phyloP scores from a whole-genome alignment of 2,329 filamentous ascomycete genomes.

The Trichoderma koningii region DNA sequence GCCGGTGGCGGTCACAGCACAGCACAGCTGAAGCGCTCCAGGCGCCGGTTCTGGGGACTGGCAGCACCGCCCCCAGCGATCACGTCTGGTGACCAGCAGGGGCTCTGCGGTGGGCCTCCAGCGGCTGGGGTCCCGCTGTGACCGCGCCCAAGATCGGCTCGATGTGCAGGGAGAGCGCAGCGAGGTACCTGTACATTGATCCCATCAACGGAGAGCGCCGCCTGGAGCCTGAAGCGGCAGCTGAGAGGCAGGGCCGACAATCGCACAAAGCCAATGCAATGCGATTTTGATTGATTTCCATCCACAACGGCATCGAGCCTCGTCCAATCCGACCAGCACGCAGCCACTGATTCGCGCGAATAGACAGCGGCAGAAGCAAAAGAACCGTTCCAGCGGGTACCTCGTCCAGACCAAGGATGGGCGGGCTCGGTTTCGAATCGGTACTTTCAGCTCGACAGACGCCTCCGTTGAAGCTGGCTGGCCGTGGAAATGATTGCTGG shows the following conservation, averaged over 20 bases:
- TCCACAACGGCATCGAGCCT: not conserved
- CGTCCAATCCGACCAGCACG: slow-evolving; percentile 15
- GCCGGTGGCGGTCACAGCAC: not conserved
- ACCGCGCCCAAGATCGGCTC: slow-evolving; percentile 14
- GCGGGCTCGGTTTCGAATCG: not conserved
- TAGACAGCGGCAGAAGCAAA: not conserved
- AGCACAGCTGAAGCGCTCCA: slow-evolving; percentile 1
- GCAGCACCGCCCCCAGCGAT: slow-evolving; percentile 7
- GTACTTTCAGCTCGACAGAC: slow-evolving; percentile 2
- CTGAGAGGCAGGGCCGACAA: slow-evolving; percentile 5
- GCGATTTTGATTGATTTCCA: not conserved
- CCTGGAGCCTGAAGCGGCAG: slow-evolving; percentile 17
- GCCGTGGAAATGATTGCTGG: not conserved
- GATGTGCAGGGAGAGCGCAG: not conserved
- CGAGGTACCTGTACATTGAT: not conserved
- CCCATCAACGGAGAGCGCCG: not conserved
- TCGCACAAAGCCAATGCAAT: not conserved
- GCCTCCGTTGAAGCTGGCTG: not conserved
- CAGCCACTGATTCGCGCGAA: slow-evolving; percentile 3
- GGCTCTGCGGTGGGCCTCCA: slow-evolving; percentile 8
- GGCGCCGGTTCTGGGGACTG: no score
- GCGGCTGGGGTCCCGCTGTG: slow-evolving; percentile 19
- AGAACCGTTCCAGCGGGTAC: slow-evolving; percentile 1
- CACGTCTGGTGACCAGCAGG: slow-evolving; percentile 24
- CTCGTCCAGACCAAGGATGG: not conserved